Percentiles rank a stretch among this genome's conserved stretches.
phyloP scores from a whole-genome alignment of 306 rosid genomes.

The Rosa persica region DNA sequence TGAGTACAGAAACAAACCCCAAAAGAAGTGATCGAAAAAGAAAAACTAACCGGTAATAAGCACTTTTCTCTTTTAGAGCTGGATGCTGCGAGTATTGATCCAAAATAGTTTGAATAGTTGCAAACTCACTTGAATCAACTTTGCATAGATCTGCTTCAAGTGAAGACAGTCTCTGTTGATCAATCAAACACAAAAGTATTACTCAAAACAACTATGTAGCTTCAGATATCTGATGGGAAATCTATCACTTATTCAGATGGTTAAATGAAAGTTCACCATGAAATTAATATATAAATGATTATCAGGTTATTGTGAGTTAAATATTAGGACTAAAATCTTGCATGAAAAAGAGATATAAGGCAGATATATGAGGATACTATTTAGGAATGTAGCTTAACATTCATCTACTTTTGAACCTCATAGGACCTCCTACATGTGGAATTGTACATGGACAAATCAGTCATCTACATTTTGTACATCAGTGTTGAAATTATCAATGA shows the following conservation, averaged over 20 bases:
- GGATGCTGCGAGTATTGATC: conserved; percentile 58
- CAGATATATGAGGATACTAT: not conserved
- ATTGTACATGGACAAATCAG: not conserved
- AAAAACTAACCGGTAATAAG: conserved; percentile 57
- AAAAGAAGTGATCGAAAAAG: not conserved
- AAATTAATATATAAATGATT: not conserved
- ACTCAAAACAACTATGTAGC: conserved; percentile 13
- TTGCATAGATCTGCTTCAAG: conserved; percentile 74
- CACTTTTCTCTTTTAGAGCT: conserved; percentile 55
- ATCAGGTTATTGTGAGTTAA: not conserved
- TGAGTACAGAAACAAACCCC: not conserved
- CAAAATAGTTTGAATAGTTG: conserved; percentile 52
- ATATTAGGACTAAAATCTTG: not conserved
- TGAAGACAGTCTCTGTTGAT: conserved; percentile 52
- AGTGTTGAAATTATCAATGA: not conserved
- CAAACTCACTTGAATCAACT: conserved; percentile 52
- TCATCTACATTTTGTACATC: not conserved
- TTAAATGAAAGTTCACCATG: not conserved
- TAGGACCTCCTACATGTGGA: not conserved
- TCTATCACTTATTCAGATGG: not conserved
- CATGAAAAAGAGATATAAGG: not conserved
- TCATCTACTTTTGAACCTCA: not conserved
- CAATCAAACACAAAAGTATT: conserved; percentile 23
- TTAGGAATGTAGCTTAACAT: not conserved
- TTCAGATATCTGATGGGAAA: conserved; percentile 9